Conservation (phyloP, 1,284 basidiomycete species). For the Phellinidium pouzarii region DNA sequence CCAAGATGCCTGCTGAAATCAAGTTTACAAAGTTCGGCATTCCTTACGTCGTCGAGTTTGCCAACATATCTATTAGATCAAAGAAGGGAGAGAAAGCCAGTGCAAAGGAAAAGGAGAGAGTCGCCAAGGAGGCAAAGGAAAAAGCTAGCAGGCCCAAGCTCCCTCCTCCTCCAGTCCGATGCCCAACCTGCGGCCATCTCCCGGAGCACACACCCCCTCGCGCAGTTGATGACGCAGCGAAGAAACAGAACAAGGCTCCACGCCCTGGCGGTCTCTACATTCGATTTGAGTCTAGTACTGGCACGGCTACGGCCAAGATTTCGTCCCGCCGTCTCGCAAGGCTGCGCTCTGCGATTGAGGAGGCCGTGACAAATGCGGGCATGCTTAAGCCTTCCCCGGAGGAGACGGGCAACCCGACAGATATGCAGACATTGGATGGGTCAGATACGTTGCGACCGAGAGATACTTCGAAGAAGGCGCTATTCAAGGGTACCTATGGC, state of each 20-base stretch:
- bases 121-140: conserved; percentile 20
- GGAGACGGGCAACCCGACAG: conserved; percentile 19
- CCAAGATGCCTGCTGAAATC: conserved; percentile 19
- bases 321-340: conserved; percentile 31
- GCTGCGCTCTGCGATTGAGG: conserved; percentile 36
- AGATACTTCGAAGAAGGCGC: conserved; percentile 25
- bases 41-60: conserved; percentile 34
- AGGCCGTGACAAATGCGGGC: conserved; percentile 40
- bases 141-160: conserved; percentile 16
- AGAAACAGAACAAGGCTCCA: conserved; percentile 10
- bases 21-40: conserved; percentile 19
- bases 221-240: conserved; percentile 20
- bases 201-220: conserved; percentile 6
- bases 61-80: conserved; percentile 35
- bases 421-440: conserved; percentile 23
- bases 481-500: conserved; percentile 45
- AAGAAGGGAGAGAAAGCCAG: conserved; percentile 20
- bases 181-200: conserved; percentile 18
- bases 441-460: conserved; percentile 15
- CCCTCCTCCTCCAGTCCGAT: conserved; percentile 16
- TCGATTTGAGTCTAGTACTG: conserved; percentile 27
- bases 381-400: conserved; percentile 34
- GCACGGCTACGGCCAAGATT: conserved; percentile 12
- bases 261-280: conserved; percentile 34
- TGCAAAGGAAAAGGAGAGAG: conserved; percentile 3